A percentile compares a stretch with the other conserved stretches of the same genome.
These are phyloP conservation scores for Phytophthora agathidicida DNA, from an alignment of 352 stramenopile species.

Conservation along the genomic window DNA sequence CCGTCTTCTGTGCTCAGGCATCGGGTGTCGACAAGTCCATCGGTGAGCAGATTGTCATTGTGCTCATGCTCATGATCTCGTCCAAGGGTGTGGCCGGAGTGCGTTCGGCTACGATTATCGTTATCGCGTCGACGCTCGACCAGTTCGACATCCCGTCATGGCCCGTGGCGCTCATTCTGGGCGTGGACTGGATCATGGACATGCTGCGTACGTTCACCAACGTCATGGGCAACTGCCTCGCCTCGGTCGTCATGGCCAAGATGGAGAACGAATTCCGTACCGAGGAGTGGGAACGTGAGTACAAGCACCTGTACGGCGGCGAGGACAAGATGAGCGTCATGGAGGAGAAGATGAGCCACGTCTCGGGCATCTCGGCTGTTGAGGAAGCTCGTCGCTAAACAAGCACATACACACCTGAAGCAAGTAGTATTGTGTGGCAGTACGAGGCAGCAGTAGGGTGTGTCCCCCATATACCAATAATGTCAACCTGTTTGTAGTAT, in stretches of 20 bases:
- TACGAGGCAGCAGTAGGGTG: not conserved
- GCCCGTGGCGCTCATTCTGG: conserved; percentile 60
- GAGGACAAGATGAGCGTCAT: conserved; percentile 32
- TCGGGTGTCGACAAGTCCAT: conserved; percentile 49
- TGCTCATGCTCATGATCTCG: conserved; percentile 65
- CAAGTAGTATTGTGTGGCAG: conserved; percentile 19
- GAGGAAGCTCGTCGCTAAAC: conserved; percentile 30
- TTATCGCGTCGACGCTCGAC: conserved; percentile 52
- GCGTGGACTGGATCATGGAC: conserved; percentile 68
- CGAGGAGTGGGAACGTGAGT: conserved; percentile 44
- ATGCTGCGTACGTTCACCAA: conserved; percentile 64
- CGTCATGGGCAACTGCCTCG: conserved; percentile 61
- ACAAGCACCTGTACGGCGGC: not conserved
- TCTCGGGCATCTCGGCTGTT: conserved; percentile 24
- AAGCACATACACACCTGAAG: no score
- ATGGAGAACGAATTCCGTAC: conserved; percentile 67
- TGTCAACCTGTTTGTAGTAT: conserved; percentile 9
- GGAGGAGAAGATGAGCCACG: conserved; percentile 27
- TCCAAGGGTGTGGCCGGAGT: conserved; percentile 63
- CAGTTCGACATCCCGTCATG: conserved; percentile 65
- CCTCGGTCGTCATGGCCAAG: conserved; percentile 67
- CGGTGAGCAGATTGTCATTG: conserved; percentile 67
- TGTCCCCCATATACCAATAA: conserved; percentile 18
- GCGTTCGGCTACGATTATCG: conserved; percentile 51
- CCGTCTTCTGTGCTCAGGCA: conserved; percentile 65